A percentile compares a stretch with the other conserved stretches of the same genome.
Conservation (phyloP, 2,329 filamentous ascomycete genomes). For the Knoxdaviesia proteae region DNA sequence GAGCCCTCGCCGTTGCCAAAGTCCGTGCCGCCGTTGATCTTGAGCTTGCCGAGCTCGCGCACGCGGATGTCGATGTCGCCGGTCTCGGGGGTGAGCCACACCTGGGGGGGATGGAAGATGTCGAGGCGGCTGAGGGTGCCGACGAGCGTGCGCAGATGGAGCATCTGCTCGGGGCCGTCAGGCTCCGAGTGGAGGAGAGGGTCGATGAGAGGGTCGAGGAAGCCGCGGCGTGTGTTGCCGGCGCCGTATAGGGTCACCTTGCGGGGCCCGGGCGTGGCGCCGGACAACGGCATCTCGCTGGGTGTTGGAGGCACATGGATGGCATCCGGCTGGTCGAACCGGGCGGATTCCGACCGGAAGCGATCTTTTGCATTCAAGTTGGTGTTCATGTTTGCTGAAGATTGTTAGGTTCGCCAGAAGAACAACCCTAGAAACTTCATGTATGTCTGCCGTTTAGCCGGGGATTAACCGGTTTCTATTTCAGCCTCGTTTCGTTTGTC, state of each 20-base stretch:
- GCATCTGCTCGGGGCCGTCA: constrained; percentile 35
- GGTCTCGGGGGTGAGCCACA: constrained; percentile 64
- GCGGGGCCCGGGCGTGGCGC: not conserved
- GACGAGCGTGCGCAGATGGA: constrained; percentile 47
- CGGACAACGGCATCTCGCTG: too few species aligned
- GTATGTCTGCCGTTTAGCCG: too few species aligned
- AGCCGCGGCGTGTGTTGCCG: constrained; percentile 59
- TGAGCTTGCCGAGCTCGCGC: constrained; percentile 61
- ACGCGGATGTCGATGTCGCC: constrained; percentile 69
- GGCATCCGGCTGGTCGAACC: too few species aligned
- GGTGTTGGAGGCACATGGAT: too few species aligned
- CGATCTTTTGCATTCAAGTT: too few species aligned
- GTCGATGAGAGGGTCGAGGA: constrained; percentile 63
- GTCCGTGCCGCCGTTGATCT: constrained; percentile 87
- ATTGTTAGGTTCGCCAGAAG: too few species aligned
- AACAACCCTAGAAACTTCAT: too few species aligned
- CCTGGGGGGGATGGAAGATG: constrained; percentile 68
- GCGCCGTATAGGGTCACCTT: constrained; percentile 70
- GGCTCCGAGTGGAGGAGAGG: constrained; percentile 53
- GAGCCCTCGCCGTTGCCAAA: constrained; percentile 86
- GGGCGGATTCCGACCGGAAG: too few species aligned
- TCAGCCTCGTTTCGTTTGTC: too few species aligned
- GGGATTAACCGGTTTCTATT: too few species aligned
- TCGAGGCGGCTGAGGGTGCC: constrained; percentile 57
- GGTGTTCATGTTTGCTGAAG: too few species aligned